Conservation (phyloP, 2,329 filamentous ascomycete species). For the Colletotrichum camelliae region DNA sequence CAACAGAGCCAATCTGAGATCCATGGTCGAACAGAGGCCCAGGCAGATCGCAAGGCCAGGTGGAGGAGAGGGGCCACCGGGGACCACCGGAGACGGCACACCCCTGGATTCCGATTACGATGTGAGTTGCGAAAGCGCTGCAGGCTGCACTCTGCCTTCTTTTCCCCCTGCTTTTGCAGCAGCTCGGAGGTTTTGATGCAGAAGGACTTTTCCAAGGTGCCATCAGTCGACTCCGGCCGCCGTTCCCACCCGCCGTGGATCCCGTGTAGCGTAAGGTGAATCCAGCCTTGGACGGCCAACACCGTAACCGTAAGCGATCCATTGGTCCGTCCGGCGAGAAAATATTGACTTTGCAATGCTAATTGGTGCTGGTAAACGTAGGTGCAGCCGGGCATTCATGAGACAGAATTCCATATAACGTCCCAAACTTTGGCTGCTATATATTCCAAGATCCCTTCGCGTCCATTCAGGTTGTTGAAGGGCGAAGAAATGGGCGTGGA, state of each 20-base stretch:
- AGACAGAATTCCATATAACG: background rate
- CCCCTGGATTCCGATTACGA: constrained; percentile 6
- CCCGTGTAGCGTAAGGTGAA: background rate
- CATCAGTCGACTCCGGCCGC: background rate
- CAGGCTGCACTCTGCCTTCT: background rate
- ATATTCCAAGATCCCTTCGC: background rate
- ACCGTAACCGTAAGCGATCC: background rate
- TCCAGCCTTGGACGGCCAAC: background rate
- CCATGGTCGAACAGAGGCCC: constrained; percentile 7
- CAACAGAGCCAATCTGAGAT: constrained; percentile 15
- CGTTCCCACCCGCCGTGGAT: background rate
- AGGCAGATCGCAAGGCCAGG: constrained; percentile 2
- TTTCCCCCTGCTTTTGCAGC: constrained; percentile 2
- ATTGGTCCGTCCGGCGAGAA: background rate
- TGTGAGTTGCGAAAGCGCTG: background rate
- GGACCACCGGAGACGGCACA: constrained; percentile 5
- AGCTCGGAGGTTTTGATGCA: constrained; percentile 10
- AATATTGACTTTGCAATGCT: background rate
- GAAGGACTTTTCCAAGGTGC: constrained; percentile 1
- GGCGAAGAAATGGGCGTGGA: background rate
- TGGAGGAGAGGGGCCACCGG: constrained; percentile 4
- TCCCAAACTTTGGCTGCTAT: background rate
- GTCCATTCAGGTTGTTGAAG: background rate
- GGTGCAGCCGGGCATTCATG: background rate
- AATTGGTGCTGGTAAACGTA: background rate